Percentiles rank a stretch among this genome's conserved stretches.
phyloP scores from a whole-genome alignment of 805 yeast species.

The Schwanniomyces sp. region DNA sequence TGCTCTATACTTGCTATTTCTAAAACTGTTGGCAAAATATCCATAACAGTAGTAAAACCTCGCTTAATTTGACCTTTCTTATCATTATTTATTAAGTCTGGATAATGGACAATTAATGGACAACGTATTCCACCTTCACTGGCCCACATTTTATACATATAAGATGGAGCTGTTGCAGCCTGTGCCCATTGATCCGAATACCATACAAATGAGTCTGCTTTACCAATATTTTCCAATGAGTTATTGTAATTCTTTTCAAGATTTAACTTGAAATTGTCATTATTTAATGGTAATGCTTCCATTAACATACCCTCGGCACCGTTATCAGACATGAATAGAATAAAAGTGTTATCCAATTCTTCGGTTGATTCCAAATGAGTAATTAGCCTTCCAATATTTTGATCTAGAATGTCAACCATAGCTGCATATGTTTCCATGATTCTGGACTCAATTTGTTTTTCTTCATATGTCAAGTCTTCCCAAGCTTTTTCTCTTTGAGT shows the following conservation, averaged over 20 bases:
- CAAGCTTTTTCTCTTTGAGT: conserved; percentile 45
- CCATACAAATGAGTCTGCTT: conserved; percentile 46
- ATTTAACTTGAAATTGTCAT: conserved; percentile 20
- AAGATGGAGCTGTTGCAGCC: conserved; percentile 58
- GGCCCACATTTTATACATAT: conserved; percentile 57
- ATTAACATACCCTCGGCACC: conserved; percentile 64
- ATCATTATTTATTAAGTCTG: conserved; percentile 23
- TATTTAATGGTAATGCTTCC: conserved; percentile 52
- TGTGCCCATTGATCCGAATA: conserved; percentile 63
- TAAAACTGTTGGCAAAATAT: conserved; percentile 55
- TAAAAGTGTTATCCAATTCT: conserved; percentile 53
- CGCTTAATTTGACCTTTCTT: conserved; percentile 6
- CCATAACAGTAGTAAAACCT: conserved; percentile 58
- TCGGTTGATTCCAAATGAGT: conserved; percentile 39
- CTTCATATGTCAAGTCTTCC: conserved; percentile 40
- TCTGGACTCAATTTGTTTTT: conserved; percentile 35
- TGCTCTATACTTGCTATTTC: conserved; percentile 48
- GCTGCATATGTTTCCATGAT: conserved; percentile 64
- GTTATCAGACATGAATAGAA: conserved; percentile 62
- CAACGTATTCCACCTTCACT: conserved; percentile 62
- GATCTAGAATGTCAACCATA: conserved; percentile 58
- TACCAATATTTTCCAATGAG: conserved; percentile 48
- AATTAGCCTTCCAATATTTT: conserved; percentile 50
- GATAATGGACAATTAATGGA: conserved; percentile 51
- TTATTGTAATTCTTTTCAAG: conserved; percentile 42